Percentiles rank a stretch among this genome's conserved stretches.
Evolutionary conservation across 2,329 filamentous ascomycete genomes (phyloP).

Genomic region (Blastomyces parvus): DNA sequence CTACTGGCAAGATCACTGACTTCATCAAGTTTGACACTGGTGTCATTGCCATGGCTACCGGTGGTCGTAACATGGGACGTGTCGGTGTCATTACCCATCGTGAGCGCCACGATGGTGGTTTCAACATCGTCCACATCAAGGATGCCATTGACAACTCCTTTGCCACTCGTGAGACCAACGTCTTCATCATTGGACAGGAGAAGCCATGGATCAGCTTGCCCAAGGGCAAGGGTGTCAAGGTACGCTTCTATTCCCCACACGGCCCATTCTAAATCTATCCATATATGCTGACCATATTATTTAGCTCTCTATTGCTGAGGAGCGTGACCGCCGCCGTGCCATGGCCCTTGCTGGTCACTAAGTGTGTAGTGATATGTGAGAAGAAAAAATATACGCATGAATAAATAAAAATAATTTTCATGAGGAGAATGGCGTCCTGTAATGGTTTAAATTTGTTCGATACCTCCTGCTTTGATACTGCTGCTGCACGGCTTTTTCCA

Average conservation of each 20-base stretch:
- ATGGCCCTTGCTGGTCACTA: conserved; percentile 46
- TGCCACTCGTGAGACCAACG: conserved; percentile 98
- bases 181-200: conserved; percentile 96
- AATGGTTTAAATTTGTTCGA: conserved; percentile 2
- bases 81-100: conserved; percentile 99
- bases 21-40: conserved; percentile 99
- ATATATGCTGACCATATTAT: conserved; percentile 18
- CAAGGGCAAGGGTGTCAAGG: conserved; percentile 99
- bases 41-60: conserved; percentile 95
- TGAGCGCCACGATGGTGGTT: conserved; percentile 99
- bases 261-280: not conserved
- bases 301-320: conserved; percentile 90
- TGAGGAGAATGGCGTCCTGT: conserved; percentile 28
- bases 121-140: conserved; percentile 99
- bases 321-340: conserved; percentile 94
- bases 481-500: not conserved
- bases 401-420: conserved; percentile 24
- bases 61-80: conserved; percentile 99
- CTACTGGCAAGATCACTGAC: conserved; percentile 95
- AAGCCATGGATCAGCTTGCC: conserved; percentile 99
- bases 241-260: conserved; percentile 25
- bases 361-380: conserved; percentile 16
- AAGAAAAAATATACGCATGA: conserved; percentile 15
- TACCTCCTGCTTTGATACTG: conserved; percentile 6
- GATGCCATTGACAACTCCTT: conserved; percentile 99